Conservation (phyloP, 2,329 filamentous ascomycete species). For the Whalleya microplaca region DNA sequence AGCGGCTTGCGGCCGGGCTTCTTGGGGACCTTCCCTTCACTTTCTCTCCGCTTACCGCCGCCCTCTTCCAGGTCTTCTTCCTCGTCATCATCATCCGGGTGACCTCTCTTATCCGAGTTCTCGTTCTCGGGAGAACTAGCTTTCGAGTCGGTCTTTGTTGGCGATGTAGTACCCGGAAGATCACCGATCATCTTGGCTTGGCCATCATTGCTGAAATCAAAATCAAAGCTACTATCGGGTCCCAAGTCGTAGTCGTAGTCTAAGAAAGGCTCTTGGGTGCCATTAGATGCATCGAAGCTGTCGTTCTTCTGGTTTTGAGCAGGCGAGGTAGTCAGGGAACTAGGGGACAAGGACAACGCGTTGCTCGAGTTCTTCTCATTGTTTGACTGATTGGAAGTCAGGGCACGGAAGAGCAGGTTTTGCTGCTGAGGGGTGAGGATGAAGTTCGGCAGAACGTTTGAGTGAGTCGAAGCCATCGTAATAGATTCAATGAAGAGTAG, state of each 20-base stretch:
- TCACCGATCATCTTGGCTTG: conserved; percentile 76
- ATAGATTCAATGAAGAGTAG: conserved; percentile 15
- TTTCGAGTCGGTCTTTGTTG: conserved; percentile 44
- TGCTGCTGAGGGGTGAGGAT: conserved; percentile 78
- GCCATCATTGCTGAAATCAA: conserved; percentile 60
- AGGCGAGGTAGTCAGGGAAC: conserved; percentile 55
- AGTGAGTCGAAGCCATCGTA: conserved; percentile 56
- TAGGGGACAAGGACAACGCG: conserved; percentile 49
- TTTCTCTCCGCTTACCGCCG: conserved; percentile 73
- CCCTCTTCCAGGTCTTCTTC: conserved; percentile 53
- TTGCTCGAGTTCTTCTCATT: conserved; percentile 42
- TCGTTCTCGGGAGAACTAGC: conserved; percentile 66
- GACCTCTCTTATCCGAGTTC: conserved; percentile 71
- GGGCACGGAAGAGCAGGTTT: conserved; percentile 73
- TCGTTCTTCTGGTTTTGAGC: conserved; percentile 43
- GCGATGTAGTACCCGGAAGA: conserved; percentile 58
- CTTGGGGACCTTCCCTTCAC: conserved; percentile 84
- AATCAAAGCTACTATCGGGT: conserved; percentile 74
- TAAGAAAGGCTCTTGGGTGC: conserved; percentile 75
- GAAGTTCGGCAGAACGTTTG: conserved; percentile 56
- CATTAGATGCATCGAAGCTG: conserved; percentile 24
- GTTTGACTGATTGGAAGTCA: conserved; percentile 68
- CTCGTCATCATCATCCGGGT: conserved; percentile 71
- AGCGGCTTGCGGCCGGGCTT: conserved; percentile 96
- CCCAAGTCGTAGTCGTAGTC: conserved; percentile 83